Evolutionary conservation across 1,284 basidiomycete genomes (phyloP), one percentile per base, ranked within the genome.

Genomic region (Hemileia vastatrix): DNA sequence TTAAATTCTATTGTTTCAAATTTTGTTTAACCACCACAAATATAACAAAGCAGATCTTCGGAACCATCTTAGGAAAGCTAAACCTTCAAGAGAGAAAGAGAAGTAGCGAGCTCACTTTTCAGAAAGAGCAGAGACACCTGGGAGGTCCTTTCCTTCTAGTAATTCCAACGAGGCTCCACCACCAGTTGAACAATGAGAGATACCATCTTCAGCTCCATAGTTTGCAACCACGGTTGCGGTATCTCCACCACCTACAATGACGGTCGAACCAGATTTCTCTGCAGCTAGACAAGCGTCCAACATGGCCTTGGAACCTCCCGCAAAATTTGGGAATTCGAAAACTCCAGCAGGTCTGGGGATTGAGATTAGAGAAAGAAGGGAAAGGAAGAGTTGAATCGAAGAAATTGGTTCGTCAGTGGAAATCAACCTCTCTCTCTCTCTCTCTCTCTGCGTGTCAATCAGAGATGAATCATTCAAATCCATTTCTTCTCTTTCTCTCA

Each of bases 321-420:
- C 87, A 72, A 97, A 98, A 52, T 84, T 85, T 55, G 87, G 83
- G 81, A 96, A 95, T 78, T 98, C 94, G 77, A 98, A 98, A 40
- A 98, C 94, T 73, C 94, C 94, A 50, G 93, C 88, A 47, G 94
- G 93, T 55, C 91, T n/a, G n/a, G n/a, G n/a, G n/a, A n/a, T n/a
- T n/a, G n/a, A n/a, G n/a, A n/a, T 40, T 40, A 40, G 36, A 40
- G 24, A 54, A 31, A 18, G 18, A 47, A 54, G 53, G 23, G 53
- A n/a, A n/a, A n/a, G n/a, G n/a, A n/a, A n/a, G n/a, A n/a, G n/a
- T n/a, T n/a, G n/a, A n/a, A n/a, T n/a, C n/a, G 49, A 54, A 43
- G 49, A 54, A n/a, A 27, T 27, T 27, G 27, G 27, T 27, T 27
- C 27, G 27, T 27, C 27, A 27, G 27, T 27, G 27, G 27, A 27